Percentiles rank a stretch among this genome's conserved stretches.
These are phyloP conservation scores for Xerocomus potaroensis DNA, from an alignment of 768 basidiomycete genomes.

Conservation along the genomic window DNA sequence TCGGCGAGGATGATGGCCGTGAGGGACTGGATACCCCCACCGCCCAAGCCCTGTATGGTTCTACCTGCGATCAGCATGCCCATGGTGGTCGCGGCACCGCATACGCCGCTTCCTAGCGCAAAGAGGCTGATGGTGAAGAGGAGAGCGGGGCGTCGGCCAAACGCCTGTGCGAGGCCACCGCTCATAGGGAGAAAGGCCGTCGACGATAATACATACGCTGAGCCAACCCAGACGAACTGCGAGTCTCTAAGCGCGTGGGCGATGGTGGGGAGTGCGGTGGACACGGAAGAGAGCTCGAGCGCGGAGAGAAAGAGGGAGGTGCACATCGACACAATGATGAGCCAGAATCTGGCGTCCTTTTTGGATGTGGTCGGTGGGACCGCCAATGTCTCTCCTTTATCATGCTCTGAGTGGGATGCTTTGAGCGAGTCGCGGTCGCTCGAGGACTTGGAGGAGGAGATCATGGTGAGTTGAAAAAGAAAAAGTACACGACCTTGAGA, in stretches of 20 bases:
- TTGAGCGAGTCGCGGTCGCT: background rate
- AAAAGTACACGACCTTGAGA: no score
- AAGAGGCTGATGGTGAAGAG: conserved; percentile 25
- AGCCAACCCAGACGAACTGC: conserved; percentile 36
- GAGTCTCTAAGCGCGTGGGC: conserved; percentile 22
- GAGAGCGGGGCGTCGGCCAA: conserved; percentile 29
- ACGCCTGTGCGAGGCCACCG: conserved; percentile 29
- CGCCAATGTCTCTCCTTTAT: background rate
- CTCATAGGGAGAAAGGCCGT: conserved; percentile 37
- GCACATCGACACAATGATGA: conserved; percentile 26
- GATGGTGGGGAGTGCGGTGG: conserved; percentile 35
- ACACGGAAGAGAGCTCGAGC: conserved; percentile 24
- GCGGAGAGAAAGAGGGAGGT: conserved; percentile 25
- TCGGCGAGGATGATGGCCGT: conserved; percentile 41
- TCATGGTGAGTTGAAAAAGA: no score
- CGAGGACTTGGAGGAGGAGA: background rate
- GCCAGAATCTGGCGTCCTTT: conserved; percentile 23
- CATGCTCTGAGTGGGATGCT: background rate
- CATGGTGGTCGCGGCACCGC: conserved; percentile 25
- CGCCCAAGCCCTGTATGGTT: conserved; percentile 34
- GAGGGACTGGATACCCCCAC: conserved; percentile 33
- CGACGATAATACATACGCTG: conserved; percentile 34
- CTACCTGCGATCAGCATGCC: conserved; percentile 22
- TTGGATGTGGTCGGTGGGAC: background rate
- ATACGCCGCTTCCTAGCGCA: conserved; percentile 35